A percentile compares a stretch with the other conserved stretches of the same genome.
phyloP scores from a whole-genome alignment of 192 early-diverging fungal genomes.

The Linnemannia elongata region DNA sequence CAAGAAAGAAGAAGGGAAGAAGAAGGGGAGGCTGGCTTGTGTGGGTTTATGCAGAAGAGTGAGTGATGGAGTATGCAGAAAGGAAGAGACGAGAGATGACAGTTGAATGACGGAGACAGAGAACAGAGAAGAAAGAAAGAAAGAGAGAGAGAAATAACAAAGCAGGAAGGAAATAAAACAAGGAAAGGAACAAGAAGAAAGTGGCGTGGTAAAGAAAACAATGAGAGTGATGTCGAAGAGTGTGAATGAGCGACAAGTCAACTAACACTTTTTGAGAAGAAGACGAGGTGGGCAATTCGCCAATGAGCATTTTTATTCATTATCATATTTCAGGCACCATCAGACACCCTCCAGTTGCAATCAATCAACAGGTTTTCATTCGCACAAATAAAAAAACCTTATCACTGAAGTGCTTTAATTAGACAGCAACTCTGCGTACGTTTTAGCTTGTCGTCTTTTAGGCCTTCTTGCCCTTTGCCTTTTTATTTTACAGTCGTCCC shows the following conservation, averaged over 20 bases:
- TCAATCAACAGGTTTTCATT: neutral
- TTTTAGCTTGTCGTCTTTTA: neutral
- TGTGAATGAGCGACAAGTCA: neutral
- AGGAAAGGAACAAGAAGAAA: neutral
- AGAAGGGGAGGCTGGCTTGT: neutral
- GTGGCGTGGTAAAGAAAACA: neutral
- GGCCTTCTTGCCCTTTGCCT: neutral
- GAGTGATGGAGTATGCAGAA: too few species aligned
- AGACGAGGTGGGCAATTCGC: neutral
- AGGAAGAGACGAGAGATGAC: neutral
- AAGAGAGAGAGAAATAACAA: neutral
- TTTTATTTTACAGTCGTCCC: too few species aligned
- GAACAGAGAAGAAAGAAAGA: neutral
- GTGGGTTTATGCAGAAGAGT: neutral
- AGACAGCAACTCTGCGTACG: too few species aligned
- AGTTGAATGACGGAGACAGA: neutral
- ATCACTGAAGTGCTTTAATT: neutral
- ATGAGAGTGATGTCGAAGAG: neutral
- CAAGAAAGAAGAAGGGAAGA: neutral
- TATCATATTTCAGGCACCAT: neutral
- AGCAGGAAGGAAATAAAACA: too few species aligned
- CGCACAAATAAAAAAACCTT: neutral
- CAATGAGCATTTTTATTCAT: neutral
- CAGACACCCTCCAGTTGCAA: neutral
- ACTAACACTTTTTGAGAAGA: neutral